Conservation (phyloP, 495 filamentous ascomycete species). For the Aspergillus cristatus region DNA sequence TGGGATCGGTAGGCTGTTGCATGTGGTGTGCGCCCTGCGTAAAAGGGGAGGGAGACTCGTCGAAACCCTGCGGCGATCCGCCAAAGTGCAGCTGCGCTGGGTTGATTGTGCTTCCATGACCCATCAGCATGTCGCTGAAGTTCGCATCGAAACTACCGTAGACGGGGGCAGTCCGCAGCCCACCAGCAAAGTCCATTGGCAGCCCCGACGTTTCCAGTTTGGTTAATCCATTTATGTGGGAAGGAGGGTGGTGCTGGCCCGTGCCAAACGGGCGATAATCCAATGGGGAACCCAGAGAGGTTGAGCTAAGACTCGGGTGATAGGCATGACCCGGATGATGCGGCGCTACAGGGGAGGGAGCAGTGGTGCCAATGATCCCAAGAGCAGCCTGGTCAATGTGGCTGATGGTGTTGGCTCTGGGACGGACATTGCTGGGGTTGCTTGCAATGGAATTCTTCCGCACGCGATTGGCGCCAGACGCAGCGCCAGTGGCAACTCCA, state of each 20-base stretch:
- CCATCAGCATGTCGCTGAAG: slow-evolving; percentile 65
- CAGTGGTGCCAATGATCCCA: slow-evolving; percentile 57
- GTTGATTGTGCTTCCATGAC: slow-evolving; percentile 82
- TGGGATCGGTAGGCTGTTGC: slow-evolving; percentile 33
- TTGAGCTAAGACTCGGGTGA: slow-evolving; percentile 57
- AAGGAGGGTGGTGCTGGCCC: slow-evolving; percentile 32
- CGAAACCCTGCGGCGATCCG: slow-evolving; percentile 66
- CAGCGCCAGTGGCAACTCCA: slow-evolving; percentile 34
- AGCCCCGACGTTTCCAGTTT: slow-evolving; percentile 78
- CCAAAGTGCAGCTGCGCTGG: slow-evolving; percentile 91
- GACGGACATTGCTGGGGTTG: slow-evolving; percentile 60
- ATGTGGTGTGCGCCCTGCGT: slow-evolving; percentile 55
- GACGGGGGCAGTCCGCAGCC: slow-evolving; percentile 73
- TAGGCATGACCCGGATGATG: slow-evolving; percentile 43
- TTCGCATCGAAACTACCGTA: slow-evolving; percentile 52
- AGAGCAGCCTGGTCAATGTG: slow-evolving; percentile 77
- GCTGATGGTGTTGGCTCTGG: slow-evolving; percentile 92
- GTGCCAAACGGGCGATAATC: slow-evolving; percentile 66
- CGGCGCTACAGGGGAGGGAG: slow-evolving; percentile 42
- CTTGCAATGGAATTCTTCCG: slow-evolving; percentile 88
- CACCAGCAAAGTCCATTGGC: slow-evolving; percentile 50
- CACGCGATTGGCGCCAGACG: slow-evolving; percentile 52
- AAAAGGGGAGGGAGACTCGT: slow-evolving; percentile 60
- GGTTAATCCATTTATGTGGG: slow-evolving; percentile 47
- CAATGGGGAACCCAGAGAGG: slow-evolving; percentile 52